These are phyloP conservation scores for Podospora australis DNA, from an alignment of 495 filamentous ascomycete species.

Conservation along the genomic window DNA sequence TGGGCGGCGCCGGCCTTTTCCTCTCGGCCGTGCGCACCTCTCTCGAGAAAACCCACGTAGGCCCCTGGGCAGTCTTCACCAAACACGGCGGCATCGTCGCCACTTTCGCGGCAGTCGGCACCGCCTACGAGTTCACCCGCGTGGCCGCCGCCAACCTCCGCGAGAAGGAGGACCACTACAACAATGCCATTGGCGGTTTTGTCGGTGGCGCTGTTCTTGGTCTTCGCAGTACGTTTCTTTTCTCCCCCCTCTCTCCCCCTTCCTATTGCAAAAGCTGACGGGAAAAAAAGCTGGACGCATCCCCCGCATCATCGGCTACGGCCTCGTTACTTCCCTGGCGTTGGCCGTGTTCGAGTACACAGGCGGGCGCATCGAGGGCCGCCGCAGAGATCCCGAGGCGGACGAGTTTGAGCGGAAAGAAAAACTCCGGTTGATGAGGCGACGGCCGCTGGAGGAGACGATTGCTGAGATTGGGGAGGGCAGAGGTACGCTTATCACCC, in stretches of 20 bases:
- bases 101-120: constrained; percentile 59
- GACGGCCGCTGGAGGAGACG: constrained; percentile 76
- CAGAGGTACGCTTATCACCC: constrained; percentile 55
- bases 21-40: constrained; percentile 79
- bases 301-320: constrained; percentile 73
- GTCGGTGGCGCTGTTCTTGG: constrained; percentile 34
- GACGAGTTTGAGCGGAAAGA: constrained; percentile 83
- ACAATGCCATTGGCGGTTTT: constrained; percentile 35
- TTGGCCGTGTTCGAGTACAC: constrained; percentile 71
- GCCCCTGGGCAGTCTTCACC: constrained; percentile 69
- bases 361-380: constrained; percentile 60
- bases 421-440: constrained; percentile 62
- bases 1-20: constrained; percentile 61
- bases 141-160: constrained; percentile 40
- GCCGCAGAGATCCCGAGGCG: constrained; percentile 45
- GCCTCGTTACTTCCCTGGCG: constrained; percentile 54
- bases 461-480: constrained; percentile 81
- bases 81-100: constrained; percentile 38
- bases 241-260: background rate
- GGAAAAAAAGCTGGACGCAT: constrained; percentile 54
- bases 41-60: constrained; percentile 69
- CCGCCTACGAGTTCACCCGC: constrained; percentile 67
- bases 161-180: constrained; percentile 38
- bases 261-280: background rate
- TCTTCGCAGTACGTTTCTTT: constrained; percentile 29